phyloP scores from a whole-genome alignment of 805 yeast species.

The Starmerella bombicola region DNA sequence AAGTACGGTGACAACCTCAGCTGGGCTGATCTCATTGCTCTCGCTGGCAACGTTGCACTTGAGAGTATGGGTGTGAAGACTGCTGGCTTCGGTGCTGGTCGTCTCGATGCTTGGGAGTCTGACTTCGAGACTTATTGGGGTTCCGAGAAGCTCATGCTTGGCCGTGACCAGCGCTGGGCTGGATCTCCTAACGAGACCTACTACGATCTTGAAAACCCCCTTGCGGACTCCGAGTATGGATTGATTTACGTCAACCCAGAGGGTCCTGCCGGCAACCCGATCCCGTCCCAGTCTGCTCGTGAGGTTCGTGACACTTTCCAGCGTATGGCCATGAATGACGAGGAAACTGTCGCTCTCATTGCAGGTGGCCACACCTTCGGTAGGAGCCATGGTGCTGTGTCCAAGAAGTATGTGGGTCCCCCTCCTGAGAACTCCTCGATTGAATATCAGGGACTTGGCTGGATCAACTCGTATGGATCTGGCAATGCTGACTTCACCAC shows the following conservation, averaged over 20 bases:
- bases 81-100: slow-evolving; percentile 18
- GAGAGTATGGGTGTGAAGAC: slow-evolving; percentile 18
- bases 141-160: slow-evolving; percentile 9
- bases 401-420: slow-evolving; percentile 12
- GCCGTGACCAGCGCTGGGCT: slow-evolving; percentile 15
- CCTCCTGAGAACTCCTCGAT: slow-evolving; percentile 16
- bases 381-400: slow-evolving; percentile 18
- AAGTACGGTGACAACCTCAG: slow-evolving; percentile 19
- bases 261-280: slow-evolving; percentile 18
- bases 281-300: slow-evolving; percentile 13
- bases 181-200: slow-evolving; percentile 4
- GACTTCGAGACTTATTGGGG: slow-evolving; percentile 19
- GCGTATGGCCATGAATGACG: slow-evolving; percentile 20
- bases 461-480: slow-evolving; percentile 14
- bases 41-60: slow-evolving; percentile 19
- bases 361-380: slow-evolving; percentile 21
- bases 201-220: slow-evolving; percentile 14
- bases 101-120: slow-evolving; percentile 16
- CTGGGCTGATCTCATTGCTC: slow-evolving; percentile 19
- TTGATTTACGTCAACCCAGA: slow-evolving; percentile 21
- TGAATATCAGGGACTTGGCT: slow-evolving; percentile 19
- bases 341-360: slow-evolving; percentile 20
- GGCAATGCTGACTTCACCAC: slow-evolving; percentile 19
- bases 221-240: slow-evolving; percentile 13
- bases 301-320: slow-evolving; percentile 19